Evolutionary conservation across 139 green algal species (phyloP).

Genomic region (Chlamydomonas schloesseri): DNA sequence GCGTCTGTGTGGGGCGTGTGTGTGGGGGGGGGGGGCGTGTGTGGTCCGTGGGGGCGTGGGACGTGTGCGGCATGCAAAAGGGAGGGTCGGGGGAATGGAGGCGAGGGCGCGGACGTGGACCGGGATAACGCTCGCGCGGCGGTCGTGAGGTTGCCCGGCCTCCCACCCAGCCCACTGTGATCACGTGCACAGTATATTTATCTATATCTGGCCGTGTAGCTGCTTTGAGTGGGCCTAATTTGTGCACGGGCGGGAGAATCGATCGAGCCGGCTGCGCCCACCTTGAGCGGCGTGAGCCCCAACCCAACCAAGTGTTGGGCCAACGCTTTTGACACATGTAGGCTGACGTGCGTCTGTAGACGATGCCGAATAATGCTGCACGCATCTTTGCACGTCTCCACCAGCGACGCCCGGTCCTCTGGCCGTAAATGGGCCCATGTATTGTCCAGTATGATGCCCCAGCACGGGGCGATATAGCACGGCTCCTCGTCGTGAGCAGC

Average conservation of each 20-base stretch:
- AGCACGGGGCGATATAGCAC: slow-evolving; percentile 8
- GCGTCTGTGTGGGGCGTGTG: not conserved
- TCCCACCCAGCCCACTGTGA: too few species aligned
- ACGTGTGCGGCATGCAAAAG: too few species aligned
- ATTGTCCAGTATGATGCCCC: slow-evolving; percentile 24
- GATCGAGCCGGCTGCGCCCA: not conserved
- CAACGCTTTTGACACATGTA: not conserved
- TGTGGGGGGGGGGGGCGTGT: not conserved
- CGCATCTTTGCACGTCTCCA: slow-evolving; percentile 14
- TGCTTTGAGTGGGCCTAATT: too few species aligned
- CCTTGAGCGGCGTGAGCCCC: not conserved
- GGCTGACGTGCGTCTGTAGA: slow-evolving; percentile 8
- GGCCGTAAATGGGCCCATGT: slow-evolving; percentile 7
- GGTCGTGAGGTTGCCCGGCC: too few species aligned
- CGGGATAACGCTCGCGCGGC: too few species aligned
- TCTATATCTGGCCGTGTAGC: too few species aligned
- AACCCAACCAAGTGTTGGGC: not conserved
- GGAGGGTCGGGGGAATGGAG: too few species aligned
- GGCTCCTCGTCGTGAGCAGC: not conserved
- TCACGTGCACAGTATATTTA: too few species aligned
- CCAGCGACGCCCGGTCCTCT: not conserved
- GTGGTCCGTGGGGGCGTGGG: too few species aligned
- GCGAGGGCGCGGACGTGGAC: too few species aligned
- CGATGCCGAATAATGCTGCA: not conserved
- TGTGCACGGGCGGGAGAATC: too few species aligned